These are phyloP conservation scores for Corylus americana DNA, from an alignment of 306 rosid genomes.

Conservation along the genomic window DNA sequence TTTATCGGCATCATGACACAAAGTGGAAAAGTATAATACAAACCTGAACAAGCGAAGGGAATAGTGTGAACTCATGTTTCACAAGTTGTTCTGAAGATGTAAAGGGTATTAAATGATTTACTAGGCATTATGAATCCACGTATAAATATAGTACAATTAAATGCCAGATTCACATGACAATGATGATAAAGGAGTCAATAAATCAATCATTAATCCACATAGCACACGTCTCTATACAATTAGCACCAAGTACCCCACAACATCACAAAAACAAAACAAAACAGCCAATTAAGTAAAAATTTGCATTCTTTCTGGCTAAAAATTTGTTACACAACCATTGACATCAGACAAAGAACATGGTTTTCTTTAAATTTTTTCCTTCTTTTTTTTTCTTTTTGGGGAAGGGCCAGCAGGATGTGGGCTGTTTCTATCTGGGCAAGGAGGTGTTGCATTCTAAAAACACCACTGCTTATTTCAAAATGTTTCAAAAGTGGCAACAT, in stretches of 20 bases:
- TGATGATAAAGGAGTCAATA: not conserved
- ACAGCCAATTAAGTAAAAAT: not conserved
- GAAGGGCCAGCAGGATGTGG: not conserved
- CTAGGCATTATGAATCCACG: not conserved
- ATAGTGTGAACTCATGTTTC: conserved; percentile 31
- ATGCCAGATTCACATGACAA: not conserved
- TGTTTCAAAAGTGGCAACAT: not conserved
- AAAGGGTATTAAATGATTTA: not conserved
- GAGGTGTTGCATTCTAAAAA: too few relatives aligned
- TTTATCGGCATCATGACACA: conserved; percentile 63
- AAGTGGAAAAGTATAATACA: conserved; percentile 65
- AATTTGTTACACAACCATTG: not conserved
- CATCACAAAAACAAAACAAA: not conserved
- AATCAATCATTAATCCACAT: not conserved
- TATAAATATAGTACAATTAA: not conserved
- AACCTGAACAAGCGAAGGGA: conserved; percentile 52
- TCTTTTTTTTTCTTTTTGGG: not conserved
- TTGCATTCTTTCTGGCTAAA: not conserved
- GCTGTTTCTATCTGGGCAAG: not conserved
- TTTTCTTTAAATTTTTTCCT: not conserved
- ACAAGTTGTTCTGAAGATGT: conserved; percentile 17
- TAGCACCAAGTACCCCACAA: not conserved
- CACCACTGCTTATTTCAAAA: not conserved
- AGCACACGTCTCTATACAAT: not conserved
- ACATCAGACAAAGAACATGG: not conserved